phyloP scores from a whole-genome alignment of 441 rosid genomes.

The Lepidium campestre region DNA sequence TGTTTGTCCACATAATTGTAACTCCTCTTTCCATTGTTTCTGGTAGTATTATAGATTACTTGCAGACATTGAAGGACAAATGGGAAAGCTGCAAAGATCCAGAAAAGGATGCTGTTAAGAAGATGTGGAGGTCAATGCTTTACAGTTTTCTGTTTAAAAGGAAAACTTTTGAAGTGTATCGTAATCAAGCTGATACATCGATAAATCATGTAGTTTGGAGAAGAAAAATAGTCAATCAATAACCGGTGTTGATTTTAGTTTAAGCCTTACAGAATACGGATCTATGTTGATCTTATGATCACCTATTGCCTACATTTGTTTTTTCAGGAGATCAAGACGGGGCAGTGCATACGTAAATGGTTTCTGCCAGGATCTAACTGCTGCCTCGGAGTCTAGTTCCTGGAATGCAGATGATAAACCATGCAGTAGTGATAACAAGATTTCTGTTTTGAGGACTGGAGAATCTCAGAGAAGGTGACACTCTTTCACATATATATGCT shows the following conservation, averaged over 20 bases:
- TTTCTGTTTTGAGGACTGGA: conserved; percentile 37
- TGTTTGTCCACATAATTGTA: conserved; percentile 6
- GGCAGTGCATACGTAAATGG: conserved; percentile 34
- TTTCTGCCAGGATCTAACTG: conserved; percentile 39
- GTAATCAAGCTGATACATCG: not conserved
- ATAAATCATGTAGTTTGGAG: not conserved
- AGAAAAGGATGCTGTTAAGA: conserved; percentile 51
- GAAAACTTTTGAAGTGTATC: not conserved
- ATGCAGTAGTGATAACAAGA: conserved; percentile 58
- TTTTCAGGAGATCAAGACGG: conserved; percentile 48
- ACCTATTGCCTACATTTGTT: conserved; percentile 9
- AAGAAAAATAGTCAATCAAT: not conserved
- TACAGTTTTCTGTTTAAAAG: conserved; percentile 2
- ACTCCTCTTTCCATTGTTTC: conserved; percentile 29
- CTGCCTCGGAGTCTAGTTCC: conserved; percentile 76
- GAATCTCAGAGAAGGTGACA: conserved; percentile 49
- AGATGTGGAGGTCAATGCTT: conserved; percentile 57
- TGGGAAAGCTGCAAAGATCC: conserved; percentile 76
- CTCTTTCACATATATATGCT: not conserved
- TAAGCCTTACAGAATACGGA: not conserved
- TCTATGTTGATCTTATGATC: not conserved
- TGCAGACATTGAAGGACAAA: conserved; percentile 66
- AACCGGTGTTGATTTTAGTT: not conserved
- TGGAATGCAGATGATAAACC: conserved; percentile 67
- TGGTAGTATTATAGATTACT: conserved; percentile 66